Percentiles rank a stretch among this genome's conserved stretches.
These are phyloP conservation scores for Daldinia sp. DNA, from an alignment of 2,329 filamentous ascomycete species.

Conservation along the genomic window DNA sequence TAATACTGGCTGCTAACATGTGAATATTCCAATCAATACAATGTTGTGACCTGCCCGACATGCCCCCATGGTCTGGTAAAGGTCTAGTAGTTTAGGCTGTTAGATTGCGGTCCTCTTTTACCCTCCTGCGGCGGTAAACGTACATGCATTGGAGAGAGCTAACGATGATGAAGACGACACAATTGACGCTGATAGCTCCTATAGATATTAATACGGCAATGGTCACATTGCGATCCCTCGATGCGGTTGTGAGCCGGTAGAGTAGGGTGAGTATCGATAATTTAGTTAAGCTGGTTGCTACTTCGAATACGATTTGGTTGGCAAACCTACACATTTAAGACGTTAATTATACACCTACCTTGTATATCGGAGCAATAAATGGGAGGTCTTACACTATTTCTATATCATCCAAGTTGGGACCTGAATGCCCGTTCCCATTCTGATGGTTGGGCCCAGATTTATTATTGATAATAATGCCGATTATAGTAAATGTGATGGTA, in stretches of 20 bases:
- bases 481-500: constrained; percentile 50
- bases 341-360: constrained; percentile 2
- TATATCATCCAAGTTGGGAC: constrained; percentile 44
- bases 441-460: constrained; percentile 52
- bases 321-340: constrained; percentile 46
- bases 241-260: constrained; percentile 53
- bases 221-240: constrained; percentile 49
- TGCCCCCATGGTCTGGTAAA: constrained; percentile 55
- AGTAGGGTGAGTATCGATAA: constrained; percentile 57
- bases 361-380: not conserved
- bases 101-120: not conserved
- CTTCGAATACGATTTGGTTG: constrained; percentile 54
- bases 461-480: constrained; percentile 48
- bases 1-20: constrained; percentile 65
- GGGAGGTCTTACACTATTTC: constrained; percentile 46
- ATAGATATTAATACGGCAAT: constrained; percentile 50
- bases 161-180: constrained; percentile 54
- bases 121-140: constrained; percentile 22
- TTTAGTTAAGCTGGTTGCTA: constrained; percentile 56
- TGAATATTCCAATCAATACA: constrained; percentile 64
- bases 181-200: constrained; percentile 49
- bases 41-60: constrained; percentile 51
- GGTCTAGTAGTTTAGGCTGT: constrained; percentile 47
- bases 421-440: constrained; percentile 51
- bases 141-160: constrained; percentile 57